Conservation (phyloP, 2,329 filamentous ascomycete species). For the Penicillium aurantiogriseum region DNA sequence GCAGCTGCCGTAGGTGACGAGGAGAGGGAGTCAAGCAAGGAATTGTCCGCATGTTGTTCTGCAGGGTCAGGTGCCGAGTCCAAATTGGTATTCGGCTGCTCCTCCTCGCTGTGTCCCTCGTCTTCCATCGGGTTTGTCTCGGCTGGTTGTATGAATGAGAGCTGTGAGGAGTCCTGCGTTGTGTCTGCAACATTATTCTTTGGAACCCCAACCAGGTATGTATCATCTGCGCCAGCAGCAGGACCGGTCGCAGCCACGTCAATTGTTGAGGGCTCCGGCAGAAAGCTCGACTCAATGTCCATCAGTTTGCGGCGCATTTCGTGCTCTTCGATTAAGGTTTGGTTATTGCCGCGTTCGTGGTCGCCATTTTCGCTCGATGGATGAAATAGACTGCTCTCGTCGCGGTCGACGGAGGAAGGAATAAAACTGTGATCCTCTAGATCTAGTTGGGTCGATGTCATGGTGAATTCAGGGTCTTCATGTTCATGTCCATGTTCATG, state of each 20-base stretch:
- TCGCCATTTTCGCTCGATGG: conserved; percentile 34
- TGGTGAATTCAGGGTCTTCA: conserved; percentile 19
- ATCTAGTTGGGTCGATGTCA: conserved; percentile 19
- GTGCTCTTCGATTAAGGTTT: conserved; percentile 52
- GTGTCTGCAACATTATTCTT: conserved; percentile 22
- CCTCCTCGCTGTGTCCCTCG: conserved; percentile 7
- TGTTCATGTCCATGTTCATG: conserved; percentile 15
- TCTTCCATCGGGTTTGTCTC: conserved; percentile 22
- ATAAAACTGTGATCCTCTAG: conserved; percentile 31
- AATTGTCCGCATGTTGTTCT: conserved; percentile 28
- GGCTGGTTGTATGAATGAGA: conserved; percentile 28
- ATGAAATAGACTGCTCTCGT: conserved; percentile 35
- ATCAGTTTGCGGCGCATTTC: conserved; percentile 60
- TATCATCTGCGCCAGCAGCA: conserved; percentile 42
- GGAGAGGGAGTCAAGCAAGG: conserved; percentile 40
- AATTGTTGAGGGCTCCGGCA: conserved; percentile 54
- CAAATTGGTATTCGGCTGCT: not conserved
- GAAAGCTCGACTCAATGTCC: conserved; percentile 64
- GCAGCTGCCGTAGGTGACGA: conserved; percentile 49
- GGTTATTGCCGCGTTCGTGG: conserved; percentile 37
- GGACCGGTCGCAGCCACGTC: conserved; percentile 32
- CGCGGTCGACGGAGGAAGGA: conserved; percentile 35
- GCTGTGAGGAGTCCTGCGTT: conserved; percentile 21
- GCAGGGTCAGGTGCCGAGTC: not conserved
- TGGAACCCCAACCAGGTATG: conserved; percentile 42